Evolutionary conservation across 129 eudicot species (phyloP).

Genomic region (Logfia minima): DNA sequence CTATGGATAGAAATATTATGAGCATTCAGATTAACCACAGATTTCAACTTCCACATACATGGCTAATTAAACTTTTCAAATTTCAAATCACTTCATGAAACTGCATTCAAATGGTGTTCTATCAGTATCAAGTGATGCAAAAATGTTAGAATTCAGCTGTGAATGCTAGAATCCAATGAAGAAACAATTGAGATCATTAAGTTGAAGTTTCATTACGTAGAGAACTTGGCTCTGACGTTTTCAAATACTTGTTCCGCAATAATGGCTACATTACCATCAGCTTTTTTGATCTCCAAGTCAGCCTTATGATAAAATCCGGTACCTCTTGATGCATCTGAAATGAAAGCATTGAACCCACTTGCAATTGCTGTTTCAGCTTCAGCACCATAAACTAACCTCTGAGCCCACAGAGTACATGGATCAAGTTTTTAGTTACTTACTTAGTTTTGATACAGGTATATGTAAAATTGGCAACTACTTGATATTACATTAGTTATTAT

Average conservation of each 20-base stretch:
- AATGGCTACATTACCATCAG: conserved; percentile 61
- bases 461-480: not conserved
- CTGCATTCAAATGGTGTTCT: not conserved
- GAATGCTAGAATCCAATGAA: not conserved
- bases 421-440: not conserved
- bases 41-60: too few relatives aligned
- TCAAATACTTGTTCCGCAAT: conserved; percentile 34
- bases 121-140: not conserved
- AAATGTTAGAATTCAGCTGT: not conserved
- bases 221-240: conserved; percentile 52
- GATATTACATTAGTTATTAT: too few relatives aligned
- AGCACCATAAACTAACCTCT: not conserved
- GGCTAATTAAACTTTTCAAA: too few relatives aligned
- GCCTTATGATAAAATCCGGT: conserved; percentile 72
- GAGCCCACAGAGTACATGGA: not conserved
- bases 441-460: too few relatives aligned
- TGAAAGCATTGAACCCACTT: not conserved
- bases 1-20: too few relatives aligned
- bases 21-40: too few relatives aligned
- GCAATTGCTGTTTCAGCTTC: not conserved
- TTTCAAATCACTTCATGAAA: too few relatives aligned
- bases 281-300: conserved; percentile 59
- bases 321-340: not conserved
- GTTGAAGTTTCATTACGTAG: not conserved
- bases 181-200: not conserved